A percentile compares a stretch with the other conserved stretches of the same genome.
phyloP scores from a whole-genome alignment of 345 rosid genomes.

The Gossypium longicalyx region DNA sequence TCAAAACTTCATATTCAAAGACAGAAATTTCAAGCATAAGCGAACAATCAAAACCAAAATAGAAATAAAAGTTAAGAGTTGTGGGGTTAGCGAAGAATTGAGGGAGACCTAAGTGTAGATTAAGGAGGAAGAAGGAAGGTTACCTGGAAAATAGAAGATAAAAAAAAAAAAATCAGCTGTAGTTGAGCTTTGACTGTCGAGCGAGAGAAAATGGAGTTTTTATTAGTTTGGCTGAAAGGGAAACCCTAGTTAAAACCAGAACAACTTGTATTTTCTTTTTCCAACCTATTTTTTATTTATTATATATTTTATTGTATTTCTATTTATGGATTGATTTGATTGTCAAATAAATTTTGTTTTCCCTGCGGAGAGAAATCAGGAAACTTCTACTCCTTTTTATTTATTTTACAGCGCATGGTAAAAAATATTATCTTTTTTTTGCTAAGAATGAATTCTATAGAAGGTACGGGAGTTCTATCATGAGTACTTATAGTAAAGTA shows the following conservation, averaged over 20 bases:
- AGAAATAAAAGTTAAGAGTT: neutral
- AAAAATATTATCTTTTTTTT: too few species aligned
- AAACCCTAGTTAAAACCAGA: slow-evolving; percentile 1
- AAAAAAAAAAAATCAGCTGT: neutral
- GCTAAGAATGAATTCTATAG: too few species aligned
- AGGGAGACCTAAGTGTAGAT: neutral
- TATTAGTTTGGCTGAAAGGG: neutral
- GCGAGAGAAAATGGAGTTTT: neutral
- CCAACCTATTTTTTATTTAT: neutral
- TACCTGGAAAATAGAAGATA: neutral
- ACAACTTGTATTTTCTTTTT: neutral
- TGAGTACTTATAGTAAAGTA: too few species aligned
- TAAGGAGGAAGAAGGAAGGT: neutral
- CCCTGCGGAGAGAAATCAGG: neutral
- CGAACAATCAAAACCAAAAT: neutral
- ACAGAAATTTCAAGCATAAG: neutral
- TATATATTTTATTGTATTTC: neutral
- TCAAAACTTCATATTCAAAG: neutral
- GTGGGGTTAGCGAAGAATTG: neutral
- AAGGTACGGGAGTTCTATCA: too few species aligned
- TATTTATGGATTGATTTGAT: neutral
- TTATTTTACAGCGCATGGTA: too few species aligned
- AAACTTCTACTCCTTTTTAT: too few species aligned
- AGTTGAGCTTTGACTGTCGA: neutral
- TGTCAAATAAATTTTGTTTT: neutral